Evolutionary conservation across 352 stramenopile species (phyloP).

Genomic region (Phytophthora pisi): DNA sequence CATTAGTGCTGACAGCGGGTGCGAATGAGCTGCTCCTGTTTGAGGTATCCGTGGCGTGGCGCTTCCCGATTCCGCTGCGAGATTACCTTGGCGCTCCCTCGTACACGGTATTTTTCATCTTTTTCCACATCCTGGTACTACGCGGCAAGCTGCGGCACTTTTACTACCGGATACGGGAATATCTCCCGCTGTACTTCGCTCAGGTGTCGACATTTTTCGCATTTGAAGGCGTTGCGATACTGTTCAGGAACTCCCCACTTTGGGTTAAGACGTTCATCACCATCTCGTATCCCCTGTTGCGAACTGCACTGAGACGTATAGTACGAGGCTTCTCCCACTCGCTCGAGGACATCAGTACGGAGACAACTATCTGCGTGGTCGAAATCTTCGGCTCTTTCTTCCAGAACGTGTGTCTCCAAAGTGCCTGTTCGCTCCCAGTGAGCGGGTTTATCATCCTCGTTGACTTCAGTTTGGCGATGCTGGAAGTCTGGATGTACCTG

Average conservation of each 20-base stretch:
- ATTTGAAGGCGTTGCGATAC: slow-evolving; percentile 28
- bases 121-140: slow-evolving; percentile 23
- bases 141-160: slow-evolving; percentile 5
- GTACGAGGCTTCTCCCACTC: slow-evolving; percentile 27
- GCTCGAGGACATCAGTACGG: slow-evolving; percentile 41
- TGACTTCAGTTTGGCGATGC: slow-evolving; percentile 25
- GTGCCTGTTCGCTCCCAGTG: slow-evolving; percentile 9
- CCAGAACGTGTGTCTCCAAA: slow-evolving; percentile 37
- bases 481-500: slow-evolving; percentile 25
- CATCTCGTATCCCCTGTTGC: slow-evolving; percentile 22
- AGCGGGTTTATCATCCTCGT: slow-evolving; percentile 28
- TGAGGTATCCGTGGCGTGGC: neutral
- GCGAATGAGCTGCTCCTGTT: slow-evolving; percentile 16
- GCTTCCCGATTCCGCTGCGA: slow-evolving; percentile 21
- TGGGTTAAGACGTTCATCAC: slow-evolving; percentile 27
- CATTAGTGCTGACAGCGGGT: slow-evolving; percentile 4
- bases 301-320: slow-evolving; percentile 20
- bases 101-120: slow-evolving; percentile 6
- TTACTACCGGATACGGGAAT: slow-evolving; percentile 3
- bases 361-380: slow-evolving; percentile 40
- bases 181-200: slow-evolving; percentile 10
- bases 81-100: slow-evolving; percentile 13
- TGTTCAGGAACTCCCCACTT: slow-evolving; percentile 23
- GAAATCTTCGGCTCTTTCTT: slow-evolving; percentile 38
- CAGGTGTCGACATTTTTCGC: slow-evolving; percentile 21